These are phyloP conservation scores for sweet orange (Citrus sinensis) DNA, from an alignment of 345 rosid genomes.

Conservation along the genomic window DVS_A1.0 CM039166.1:17567001-17567500, in stretches of 20 bases:
- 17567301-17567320: not conserved
- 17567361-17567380: not conserved
- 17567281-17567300: not conserved
- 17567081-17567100: not conserved
- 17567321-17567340: not conserved
- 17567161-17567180: not conserved
- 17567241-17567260: not conserved
- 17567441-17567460: no score
- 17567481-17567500: no score
- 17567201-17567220: not conserved
- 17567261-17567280: not conserved
- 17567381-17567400: not conserved
- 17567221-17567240: not conserved
- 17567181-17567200: not conserved
- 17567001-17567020: not conserved
- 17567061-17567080: not conserved
- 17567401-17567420: no score
- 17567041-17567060: constrained; percentile 14
- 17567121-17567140: not conserved
- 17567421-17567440: no score
- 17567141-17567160: not conserved
- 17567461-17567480: no score
- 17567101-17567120: constrained; percentile 4
- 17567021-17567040: constrained; percentile 4
- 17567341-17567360: not conserved